phyloP scores from a whole-genome alignment of 2,329 filamentous ascomycete species.

The Chaetomiaceae sp. region DNA sequence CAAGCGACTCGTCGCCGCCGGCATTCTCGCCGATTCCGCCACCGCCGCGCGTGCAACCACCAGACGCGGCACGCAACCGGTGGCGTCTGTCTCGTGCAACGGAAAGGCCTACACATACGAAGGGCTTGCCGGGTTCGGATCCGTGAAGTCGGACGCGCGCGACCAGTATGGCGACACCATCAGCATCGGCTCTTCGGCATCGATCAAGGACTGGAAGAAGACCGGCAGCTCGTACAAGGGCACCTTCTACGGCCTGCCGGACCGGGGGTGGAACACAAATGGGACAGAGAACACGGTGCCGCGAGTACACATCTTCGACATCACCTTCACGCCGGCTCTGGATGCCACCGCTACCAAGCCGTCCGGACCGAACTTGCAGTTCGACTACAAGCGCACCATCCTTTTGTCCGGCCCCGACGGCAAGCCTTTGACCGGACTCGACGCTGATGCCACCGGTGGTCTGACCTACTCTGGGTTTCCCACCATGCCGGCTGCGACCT shows the following conservation, averaged over 20 bases:
- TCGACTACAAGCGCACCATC: conserved; percentile 59
- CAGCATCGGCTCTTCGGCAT: conserved; percentile 59
- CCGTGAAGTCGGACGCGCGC: conserved; percentile 47
- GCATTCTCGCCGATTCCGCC: background rate
- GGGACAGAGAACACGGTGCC: conserved; percentile 63
- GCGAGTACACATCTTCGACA: conserved; percentile 60
- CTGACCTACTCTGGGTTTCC: conserved; percentile 53
- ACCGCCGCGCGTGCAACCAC: background rate
- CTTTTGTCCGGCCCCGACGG: conserved; percentile 58
- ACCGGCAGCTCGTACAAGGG: conserved; percentile 50
- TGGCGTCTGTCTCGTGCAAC: conserved; percentile 38
- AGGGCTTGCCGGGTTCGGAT: conserved; percentile 61
- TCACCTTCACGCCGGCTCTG: conserved; percentile 50
- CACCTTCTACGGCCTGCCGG: conserved; percentile 56
- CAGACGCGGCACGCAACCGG: background rate
- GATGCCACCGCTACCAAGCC: conserved; percentile 47
- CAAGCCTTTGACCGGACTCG: conserved; percentile 56
- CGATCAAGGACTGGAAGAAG: conserved; percentile 56
- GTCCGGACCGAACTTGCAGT: conserved; percentile 52
- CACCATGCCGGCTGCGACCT: conserved; percentile 56
- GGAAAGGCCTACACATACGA: conserved; percentile 60
- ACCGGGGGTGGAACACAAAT: conserved; percentile 68
- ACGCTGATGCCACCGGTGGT: conserved; percentile 49
- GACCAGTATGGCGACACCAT: conserved; percentile 67
- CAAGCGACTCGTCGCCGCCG: background rate